A percentile compares a stretch with the other conserved stretches of the same genome.
Evolutionary conservation across 2,329 filamentous ascomycete genomes (phyloP).

Genomic region (Neospermospora avenae): DNA sequence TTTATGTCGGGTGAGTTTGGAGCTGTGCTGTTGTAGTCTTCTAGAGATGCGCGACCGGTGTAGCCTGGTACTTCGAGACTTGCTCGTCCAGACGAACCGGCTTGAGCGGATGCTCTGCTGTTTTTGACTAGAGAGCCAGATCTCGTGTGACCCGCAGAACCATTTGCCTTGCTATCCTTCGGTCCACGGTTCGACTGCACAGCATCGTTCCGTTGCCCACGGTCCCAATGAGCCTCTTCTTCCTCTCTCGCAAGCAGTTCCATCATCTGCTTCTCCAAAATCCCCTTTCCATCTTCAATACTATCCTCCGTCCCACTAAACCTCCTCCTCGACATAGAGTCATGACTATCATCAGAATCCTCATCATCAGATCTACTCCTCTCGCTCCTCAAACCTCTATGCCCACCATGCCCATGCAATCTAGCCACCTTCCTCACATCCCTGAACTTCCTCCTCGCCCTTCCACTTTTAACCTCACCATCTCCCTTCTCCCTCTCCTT

Average conservation of each 20-base stretch:
- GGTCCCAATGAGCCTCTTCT: conserved; percentile 26
- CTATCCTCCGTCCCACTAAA: conserved; percentile 43
- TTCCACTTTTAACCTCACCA: conserved; percentile 53
- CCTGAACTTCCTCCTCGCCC: conserved; percentile 59
- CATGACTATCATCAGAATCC: conserved; percentile 58
- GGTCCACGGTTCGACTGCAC: conserved; percentile 12
- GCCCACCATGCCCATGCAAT: conserved; percentile 56
- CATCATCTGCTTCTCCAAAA: conserved; percentile 60
- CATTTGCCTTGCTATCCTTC: conserved; percentile 14
- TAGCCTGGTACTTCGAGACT: conserved; percentile 49
- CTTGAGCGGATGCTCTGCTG: conserved; percentile 21
- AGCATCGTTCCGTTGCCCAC: conserved; percentile 16
- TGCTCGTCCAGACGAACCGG: conserved; percentile 27
- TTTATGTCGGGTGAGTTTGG: conserved; percentile 33
- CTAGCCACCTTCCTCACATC: conserved; percentile 47
- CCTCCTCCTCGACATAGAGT: conserved; percentile 34
- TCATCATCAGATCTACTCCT: conserved; percentile 52
- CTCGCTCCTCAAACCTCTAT: conserved; percentile 52
- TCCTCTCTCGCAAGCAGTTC: conserved; percentile 57
- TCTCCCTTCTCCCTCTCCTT: conserved; percentile 38
- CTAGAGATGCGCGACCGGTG: conserved; percentile 39
- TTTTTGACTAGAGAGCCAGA: conserved; percentile 24
- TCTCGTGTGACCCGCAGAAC: conserved; percentile 21
- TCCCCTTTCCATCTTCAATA: conserved; percentile 48
- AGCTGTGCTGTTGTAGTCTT: conserved; percentile 44